Evolutionary conservation across 257 asterid genomes (phyloP).

Genomic region (Leptodermis oblonga): DNA sequence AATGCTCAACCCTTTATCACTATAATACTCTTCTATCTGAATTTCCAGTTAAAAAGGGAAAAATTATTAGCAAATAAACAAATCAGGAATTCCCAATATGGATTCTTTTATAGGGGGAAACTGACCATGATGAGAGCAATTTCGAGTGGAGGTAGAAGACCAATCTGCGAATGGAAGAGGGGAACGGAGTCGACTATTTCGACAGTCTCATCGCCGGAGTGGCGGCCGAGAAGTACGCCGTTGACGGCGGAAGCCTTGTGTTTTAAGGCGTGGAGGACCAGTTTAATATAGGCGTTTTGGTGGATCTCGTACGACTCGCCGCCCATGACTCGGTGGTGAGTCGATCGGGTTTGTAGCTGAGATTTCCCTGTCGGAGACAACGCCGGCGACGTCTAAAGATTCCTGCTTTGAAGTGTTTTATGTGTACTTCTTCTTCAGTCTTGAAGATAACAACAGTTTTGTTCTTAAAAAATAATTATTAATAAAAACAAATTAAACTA

Average conservation of each 20-base stretch:
- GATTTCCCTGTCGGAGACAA: neutral
- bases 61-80: slow-evolving; percentile 4
- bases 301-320: slow-evolving; percentile 82
- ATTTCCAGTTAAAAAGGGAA: neutral
- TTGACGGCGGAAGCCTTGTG: slow-evolving; percentile 86
- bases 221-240: slow-evolving; percentile 79
- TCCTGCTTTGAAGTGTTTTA: neutral
- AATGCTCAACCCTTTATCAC: slow-evolving; percentile 67
- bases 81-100: slow-evolving; percentile 10
- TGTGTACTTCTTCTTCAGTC: neutral
- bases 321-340: slow-evolving; percentile 52
- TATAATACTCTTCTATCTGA: slow-evolving; percentile 86
- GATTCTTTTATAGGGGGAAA: neutral
- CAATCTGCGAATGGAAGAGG: slow-evolving; percentile 93
- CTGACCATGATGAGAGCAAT: slow-evolving; percentile 83
- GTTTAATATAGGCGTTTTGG: slow-evolving; percentile 86
- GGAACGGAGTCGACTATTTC: slow-evolving; percentile 88
- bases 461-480: neutral
- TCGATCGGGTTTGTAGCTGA: neutral
- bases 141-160: slow-evolving; percentile 87
- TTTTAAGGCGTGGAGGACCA: slow-evolving; percentile 83
- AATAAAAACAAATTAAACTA: neutral
- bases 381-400: neutral
- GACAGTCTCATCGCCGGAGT: slow-evolving; percentile 45
- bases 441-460: too few species aligned